Percentiles rank a stretch among this genome's conserved stretches.
Conservation (phyloP, 2,329 filamentous ascomycete genomes). For the Daldinia eschscholtzii region DNA sequence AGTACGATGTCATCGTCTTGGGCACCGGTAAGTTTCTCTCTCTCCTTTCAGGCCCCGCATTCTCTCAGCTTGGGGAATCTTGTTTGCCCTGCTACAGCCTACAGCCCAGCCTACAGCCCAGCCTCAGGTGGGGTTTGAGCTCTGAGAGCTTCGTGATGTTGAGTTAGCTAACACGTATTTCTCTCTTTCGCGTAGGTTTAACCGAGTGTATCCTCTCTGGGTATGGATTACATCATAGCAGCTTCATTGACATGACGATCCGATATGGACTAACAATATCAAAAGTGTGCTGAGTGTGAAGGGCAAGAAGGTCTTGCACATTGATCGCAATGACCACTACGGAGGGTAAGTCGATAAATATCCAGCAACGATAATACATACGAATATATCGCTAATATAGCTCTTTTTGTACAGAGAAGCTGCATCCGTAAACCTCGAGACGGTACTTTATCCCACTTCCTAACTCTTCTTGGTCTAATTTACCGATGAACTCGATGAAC, state of each 20-base stretch:
- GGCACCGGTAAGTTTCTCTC: conserved; percentile 81
- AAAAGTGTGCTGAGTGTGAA: conserved; percentile 93
- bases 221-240: conserved; percentile 64
- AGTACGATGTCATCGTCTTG: conserved; percentile 98
- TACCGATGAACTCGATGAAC: conserved; percentile 22
- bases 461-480: conserved; percentile 2
- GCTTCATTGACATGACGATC: conserved; percentile 12
- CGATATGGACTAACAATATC: conserved; percentile 13
- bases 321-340: conserved; percentile 98
- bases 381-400: conserved; percentile 38
- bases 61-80: conserved; percentile 46
- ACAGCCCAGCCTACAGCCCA: conserved; percentile 2
- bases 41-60: conserved; percentile 47
- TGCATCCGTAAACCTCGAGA: conserved; percentile 95
- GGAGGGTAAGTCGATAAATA: conserved; percentile 78
- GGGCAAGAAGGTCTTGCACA: conserved; percentile 98
- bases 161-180: conserved; percentile 49
- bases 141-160: conserved; percentile 24
- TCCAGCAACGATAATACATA: conserved; percentile 17
- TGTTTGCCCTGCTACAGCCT: conserved; percentile 9
- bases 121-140: conserved; percentile 31
- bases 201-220: conserved; percentile 99
- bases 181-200: conserved; percentile 72
- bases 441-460: conserved; percentile 68
- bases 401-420: conserved; percentile 75